Percentiles rank a stretch among this genome's conserved stretches.
Evolutionary conservation across 345 rosid species (phyloP).

Genomic region (Orychophragmus violaceus): DNA sequence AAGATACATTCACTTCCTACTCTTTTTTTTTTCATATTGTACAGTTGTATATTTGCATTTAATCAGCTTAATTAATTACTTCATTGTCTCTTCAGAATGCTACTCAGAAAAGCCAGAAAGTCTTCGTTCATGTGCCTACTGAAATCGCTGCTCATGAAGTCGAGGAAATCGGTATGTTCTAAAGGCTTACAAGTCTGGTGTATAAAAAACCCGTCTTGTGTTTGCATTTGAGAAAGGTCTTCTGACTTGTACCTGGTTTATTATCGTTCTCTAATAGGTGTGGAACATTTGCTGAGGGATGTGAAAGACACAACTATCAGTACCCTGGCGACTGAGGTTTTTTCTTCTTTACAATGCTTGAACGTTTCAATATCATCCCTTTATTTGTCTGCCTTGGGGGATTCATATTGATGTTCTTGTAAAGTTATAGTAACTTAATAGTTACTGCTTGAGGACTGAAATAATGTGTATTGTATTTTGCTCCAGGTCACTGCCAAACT

Average conservation of each 20-base stretch:
- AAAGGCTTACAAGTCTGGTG: neutral
- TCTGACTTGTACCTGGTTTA: neutral
- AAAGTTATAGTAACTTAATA: neutral
- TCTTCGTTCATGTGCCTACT: constrained; percentile 65
- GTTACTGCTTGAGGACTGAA: neutral
- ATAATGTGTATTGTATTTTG: neutral
- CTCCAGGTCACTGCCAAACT: constrained; percentile 68
- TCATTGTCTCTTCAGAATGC: constrained; percentile 48
- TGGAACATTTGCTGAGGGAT: constrained; percentile 77
- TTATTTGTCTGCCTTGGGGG: neutral
- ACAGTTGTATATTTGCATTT: neutral
- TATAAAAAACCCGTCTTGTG: neutral
- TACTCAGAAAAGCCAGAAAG: constrained; percentile 82
- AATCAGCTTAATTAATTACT: neutral
- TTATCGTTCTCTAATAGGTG: constrained; percentile 38
- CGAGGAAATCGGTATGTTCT: constrained; percentile 76
- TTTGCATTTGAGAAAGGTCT: neutral
- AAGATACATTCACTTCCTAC: neutral
- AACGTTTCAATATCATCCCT: neutral
- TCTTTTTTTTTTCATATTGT: neutral
- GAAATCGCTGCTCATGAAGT: constrained; percentile 58
- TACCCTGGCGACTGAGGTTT: constrained; percentile 79
- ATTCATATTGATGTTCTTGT: neutral
- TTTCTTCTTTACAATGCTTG: neutral
- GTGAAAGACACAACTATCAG: constrained; percentile 88